These are phyloP conservation scores for Sphaerulina populicola DNA, from an alignment of 2,329 filamentous ascomycete species.

Conservation along the genomic window DNA sequence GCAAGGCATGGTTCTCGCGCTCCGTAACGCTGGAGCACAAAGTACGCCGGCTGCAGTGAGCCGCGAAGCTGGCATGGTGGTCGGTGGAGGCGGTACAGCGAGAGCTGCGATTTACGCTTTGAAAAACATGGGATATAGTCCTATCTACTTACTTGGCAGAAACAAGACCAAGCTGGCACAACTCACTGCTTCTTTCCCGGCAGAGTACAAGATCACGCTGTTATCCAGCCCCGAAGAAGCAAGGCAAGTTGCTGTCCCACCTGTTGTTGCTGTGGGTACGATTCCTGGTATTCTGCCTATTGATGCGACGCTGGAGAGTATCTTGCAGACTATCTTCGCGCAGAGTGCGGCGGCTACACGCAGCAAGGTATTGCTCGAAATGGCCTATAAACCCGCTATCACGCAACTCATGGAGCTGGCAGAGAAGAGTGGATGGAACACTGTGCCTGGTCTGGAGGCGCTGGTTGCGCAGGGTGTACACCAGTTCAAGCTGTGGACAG, in stretches of 20 bases:
- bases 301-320: constrained; percentile 59
- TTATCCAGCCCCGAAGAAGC: constrained; percentile 49
- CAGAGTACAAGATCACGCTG: constrained; percentile 60
- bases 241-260: constrained; percentile 45
- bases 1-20: constrained; percentile 76
- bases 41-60: constrained; percentile 27
- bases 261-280: constrained; percentile 73
- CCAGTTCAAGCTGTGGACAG: constrained; percentile 73
- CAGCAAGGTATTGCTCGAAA: constrained; percentile 67
- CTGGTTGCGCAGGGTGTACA: constrained; percentile 76
- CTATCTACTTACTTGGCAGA: constrained; percentile 80
- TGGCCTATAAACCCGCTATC: constrained; percentile 86
- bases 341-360: constrained; percentile 40
- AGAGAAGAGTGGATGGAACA: constrained; percentile 66
- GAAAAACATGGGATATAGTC: constrained; percentile 70
- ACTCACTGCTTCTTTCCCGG: constrained; percentile 65
- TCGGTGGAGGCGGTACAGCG: constrained; percentile 86
- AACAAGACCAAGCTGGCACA: constrained; percentile 58
- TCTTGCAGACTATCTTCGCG: constrained; percentile 51
- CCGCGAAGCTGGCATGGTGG: constrained; percentile 60
- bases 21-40: constrained; percentile 59
- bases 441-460: constrained; percentile 80
- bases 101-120: constrained; percentile 86
- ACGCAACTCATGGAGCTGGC: constrained; percentile 83
- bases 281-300: constrained; percentile 84